A percentile compares a stretch with the other conserved stretches of the same genome.
Evolutionary conservation across 2,329 filamentous ascomycete species (phyloP).

Genomic region (Hymenoscyphus scutula): DNA sequence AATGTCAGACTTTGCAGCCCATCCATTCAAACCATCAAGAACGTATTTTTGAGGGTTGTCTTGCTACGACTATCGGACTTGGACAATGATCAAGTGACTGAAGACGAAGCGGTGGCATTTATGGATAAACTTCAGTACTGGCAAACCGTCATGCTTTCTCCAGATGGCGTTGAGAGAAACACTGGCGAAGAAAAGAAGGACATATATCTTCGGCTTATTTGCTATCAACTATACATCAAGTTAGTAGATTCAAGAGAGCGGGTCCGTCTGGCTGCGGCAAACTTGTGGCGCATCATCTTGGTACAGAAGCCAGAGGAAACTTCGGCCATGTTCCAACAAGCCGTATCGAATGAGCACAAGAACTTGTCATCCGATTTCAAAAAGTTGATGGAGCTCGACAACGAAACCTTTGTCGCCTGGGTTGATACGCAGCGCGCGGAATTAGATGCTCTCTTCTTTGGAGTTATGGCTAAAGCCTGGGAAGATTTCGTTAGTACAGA

Average conservation of each 20-base stretch:
- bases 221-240: constrained; percentile 90
- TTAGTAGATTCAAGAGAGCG: constrained; percentile 67
- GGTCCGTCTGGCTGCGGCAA: constrained; percentile 74
- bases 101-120: constrained; percentile 65
- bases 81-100: constrained; percentile 61
- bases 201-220: constrained; percentile 81
- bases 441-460: constrained; percentile 79
- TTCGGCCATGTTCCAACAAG: constrained; percentile 68
- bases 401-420: constrained; percentile 84
- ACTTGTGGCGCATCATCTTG: constrained; percentile 86
- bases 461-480: constrained; percentile 78
- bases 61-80: constrained; percentile 81
- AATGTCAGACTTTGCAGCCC: constrained; percentile 88
- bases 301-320: constrained; percentile 91
- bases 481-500: constrained; percentile 82
- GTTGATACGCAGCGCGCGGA: constrained; percentile 77
- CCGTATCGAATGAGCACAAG: constrained; percentile 67
- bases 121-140: constrained; percentile 89
- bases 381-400: constrained; percentile 82
- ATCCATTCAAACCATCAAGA: constrained; percentile 72
- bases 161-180: constrained; percentile 63
- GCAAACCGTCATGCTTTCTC: constrained; percentile 85
- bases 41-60: constrained; percentile 74
- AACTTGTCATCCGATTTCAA: constrained; percentile 75
- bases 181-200: constrained; percentile 38